Evolutionary conservation across 1,139 yeast species (phyloP).

Genomic region (Yamadazyma trypodendri): DNA sequence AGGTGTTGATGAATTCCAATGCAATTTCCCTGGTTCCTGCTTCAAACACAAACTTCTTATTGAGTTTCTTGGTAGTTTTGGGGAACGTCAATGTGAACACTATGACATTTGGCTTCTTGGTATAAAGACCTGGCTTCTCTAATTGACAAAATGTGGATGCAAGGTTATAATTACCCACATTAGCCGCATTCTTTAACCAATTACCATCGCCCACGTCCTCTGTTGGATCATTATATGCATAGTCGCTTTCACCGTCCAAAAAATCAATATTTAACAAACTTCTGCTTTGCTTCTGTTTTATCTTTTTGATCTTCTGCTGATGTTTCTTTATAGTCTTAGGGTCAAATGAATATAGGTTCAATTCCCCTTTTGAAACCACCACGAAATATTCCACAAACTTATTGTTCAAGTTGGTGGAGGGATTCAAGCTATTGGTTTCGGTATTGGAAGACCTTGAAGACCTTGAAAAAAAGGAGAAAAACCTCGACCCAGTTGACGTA

Average conservation of each 20-base stretch:
- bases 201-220: conserved; percentile 61
- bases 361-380: conserved; percentile 58
- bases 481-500: conserved; percentile 19
- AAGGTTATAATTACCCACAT: conserved; percentile 47
- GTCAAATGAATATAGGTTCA: conserved; percentile 53
- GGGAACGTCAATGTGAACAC: conserved; percentile 45
- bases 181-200: conserved; percentile 58
- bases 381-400: conserved; percentile 52
- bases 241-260: conserved; percentile 19
- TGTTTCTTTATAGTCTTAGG: conserved; percentile 44
- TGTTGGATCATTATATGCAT: conserved; percentile 13
- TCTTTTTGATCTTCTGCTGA: conserved; percentile 32
- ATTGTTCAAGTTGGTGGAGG: conserved; percentile 12
- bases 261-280: conserved; percentile 13
- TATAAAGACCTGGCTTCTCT: conserved; percentile 24
- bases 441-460: conserved; percentile 7
- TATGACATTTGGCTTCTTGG: conserved; percentile 11
- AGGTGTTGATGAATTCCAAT: conserved; percentile 66
- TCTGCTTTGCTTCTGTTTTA: conserved; percentile 24
- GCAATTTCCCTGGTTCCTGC: conserved; percentile 73
- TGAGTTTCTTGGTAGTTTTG: conserved; percentile 28
- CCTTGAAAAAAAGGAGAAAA: conserved; percentile 23
- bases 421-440: conserved; percentile 10
- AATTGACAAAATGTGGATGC: conserved; percentile 50
- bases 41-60: conserved; percentile 45